These are phyloP conservation scores for Boletus pseudo-olivaceus DNA, from an alignment of 768 basidiomycete species.

Conservation along the genomic window DNA sequence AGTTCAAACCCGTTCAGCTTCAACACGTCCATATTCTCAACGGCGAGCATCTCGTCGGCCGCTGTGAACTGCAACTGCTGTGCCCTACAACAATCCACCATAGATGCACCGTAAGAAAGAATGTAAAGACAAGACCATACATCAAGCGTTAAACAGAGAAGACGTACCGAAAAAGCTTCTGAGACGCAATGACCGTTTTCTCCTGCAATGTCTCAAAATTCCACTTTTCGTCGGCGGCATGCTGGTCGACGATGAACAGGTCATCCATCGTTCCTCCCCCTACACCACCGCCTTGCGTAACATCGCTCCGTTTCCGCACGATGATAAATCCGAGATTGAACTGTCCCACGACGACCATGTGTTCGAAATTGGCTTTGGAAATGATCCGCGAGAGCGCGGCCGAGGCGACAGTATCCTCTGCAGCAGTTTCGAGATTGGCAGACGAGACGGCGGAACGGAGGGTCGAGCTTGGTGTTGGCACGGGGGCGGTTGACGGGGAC, in stretches of 20 bases:
- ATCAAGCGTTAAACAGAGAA: not conserved
- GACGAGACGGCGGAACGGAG: conserved; percentile 24
- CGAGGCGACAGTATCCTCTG: conserved; percentile 54
- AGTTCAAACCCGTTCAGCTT: conserved; percentile 90
- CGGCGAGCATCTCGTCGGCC: conserved; percentile 81
- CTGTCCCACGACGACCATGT: conserved; percentile 87
- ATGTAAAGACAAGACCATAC: not conserved
- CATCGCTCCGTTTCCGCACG: conserved; percentile 51
- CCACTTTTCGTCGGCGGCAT: conserved; percentile 97
- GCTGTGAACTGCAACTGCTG: conserved; percentile 79
- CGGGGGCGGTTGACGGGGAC: not conserved
- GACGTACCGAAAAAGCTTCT: conserved; percentile 73
- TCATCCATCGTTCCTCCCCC: conserved; percentile 57
- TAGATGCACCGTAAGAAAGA: not conserved
- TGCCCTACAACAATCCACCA: conserved; percentile 47
- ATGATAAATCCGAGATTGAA: conserved; percentile 97
- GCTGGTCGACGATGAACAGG: conserved; percentile 95
- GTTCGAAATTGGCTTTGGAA: conserved; percentile 76
- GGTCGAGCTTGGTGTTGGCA: conserved; percentile 3
- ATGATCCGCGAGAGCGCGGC: conserved; percentile 81
- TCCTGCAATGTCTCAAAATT: conserved; percentile 94
- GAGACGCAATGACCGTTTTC: conserved; percentile 86
- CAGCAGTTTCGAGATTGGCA: conserved; percentile 35
- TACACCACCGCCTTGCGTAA: not conserved
- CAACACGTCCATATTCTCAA: conserved; percentile 83